These are phyloP conservation scores for Priceomyces fermenticarens DNA, from an alignment of 805 yeast genomes.

Conservation along the genomic window DNA sequence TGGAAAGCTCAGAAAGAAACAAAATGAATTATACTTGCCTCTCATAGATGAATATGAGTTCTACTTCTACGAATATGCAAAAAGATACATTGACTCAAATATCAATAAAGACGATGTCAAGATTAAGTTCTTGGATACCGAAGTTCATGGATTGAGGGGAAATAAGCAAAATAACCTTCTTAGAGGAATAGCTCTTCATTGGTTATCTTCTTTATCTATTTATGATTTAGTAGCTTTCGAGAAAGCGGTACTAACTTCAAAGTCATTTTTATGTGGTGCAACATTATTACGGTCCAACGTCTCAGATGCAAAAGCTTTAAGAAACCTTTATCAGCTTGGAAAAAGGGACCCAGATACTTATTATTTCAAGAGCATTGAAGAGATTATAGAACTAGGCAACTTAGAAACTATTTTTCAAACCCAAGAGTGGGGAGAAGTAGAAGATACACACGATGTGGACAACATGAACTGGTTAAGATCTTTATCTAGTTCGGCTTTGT, in stretches of 20 bases:
- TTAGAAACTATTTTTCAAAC: conserved; percentile 85
- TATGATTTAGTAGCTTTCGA: conserved; percentile 90
- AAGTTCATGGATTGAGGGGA: conserved; percentile 76
- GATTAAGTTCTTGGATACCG: conserved; percentile 72
- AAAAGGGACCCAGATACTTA: conserved; percentile 25
- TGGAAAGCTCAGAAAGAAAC: conserved; percentile 77
- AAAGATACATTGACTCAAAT: conserved; percentile 21
- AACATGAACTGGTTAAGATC: conserved; percentile 83
- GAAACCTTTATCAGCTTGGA: conserved; percentile 32
- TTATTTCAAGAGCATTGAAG: conserved; percentile 53
- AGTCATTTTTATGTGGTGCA: conserved; percentile 82
- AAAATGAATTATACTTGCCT: conserved; percentile 74
- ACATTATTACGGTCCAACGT: conserved; percentile 53
- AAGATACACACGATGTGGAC: conserved; percentile 98
- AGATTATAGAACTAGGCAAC: conserved; percentile 72
- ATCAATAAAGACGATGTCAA: conserved; percentile 27
- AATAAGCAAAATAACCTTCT: conserved; percentile 65
- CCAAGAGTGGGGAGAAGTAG: conserved; percentile 95
- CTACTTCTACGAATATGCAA: conserved; percentile 45
- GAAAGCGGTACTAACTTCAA: conserved; percentile 79
- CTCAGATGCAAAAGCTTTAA: conserved; percentile 14
- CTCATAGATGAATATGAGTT: conserved; percentile 65
- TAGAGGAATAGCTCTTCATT: conserved; percentile 57
- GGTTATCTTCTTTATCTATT: conserved; percentile 58
- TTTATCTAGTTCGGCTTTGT: conserved; percentile 69